Conservation (phyloP, 768 basidiomycete genomes). For the Boletus fagicola region DNA sequence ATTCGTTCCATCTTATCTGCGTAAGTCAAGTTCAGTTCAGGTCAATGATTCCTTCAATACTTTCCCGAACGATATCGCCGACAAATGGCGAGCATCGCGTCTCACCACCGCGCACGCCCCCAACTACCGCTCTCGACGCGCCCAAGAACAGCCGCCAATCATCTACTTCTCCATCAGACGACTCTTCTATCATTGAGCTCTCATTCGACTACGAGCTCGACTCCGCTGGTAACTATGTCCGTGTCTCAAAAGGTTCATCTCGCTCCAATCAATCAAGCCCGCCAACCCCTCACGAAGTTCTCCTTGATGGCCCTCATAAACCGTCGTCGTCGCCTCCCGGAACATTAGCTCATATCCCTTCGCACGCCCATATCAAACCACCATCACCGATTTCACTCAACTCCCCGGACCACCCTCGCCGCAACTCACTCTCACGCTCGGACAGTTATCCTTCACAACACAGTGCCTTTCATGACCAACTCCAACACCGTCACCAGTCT, state of each 20-base stretch:
- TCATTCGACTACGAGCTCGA: conserved; percentile 49
- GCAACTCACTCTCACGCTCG: conserved; percentile 60
- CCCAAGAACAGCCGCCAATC: conserved; percentile 33
- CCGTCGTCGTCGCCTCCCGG: conserved; percentile 26
- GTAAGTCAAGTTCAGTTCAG: conserved; percentile 13
- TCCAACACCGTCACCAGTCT: conserved; percentile 31
- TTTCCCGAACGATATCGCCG: conserved; percentile 29
- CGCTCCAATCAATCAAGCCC: conserved; percentile 39
- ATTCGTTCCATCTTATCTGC: not conserved
- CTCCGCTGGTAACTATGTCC: conserved; percentile 45
- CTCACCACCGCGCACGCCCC: conserved; percentile 33
- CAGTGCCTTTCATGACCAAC: conserved; percentile 30
- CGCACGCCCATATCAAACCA: conserved; percentile 26
- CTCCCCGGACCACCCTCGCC: conserved; percentile 40
- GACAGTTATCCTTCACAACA: conserved; percentile 58
- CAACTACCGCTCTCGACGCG: conserved; percentile 27
- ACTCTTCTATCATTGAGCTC: conserved; percentile 46
- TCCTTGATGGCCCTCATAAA: conserved; percentile 30
- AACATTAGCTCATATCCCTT: conserved; percentile 16
- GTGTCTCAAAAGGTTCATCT: conserved; percentile 43
- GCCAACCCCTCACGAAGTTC: conserved; percentile 40
- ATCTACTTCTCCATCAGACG: conserved; percentile 42
- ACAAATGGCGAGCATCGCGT: conserved; percentile 30
- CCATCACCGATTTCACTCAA: conserved; percentile 36
- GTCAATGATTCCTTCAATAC: conserved; percentile 25